Evolutionary conservation across 495 filamentous ascomycete species (phyloP), one percentile per base, ranked within the genome.

Genomic region (Aspergillus hancockii): DNA sequence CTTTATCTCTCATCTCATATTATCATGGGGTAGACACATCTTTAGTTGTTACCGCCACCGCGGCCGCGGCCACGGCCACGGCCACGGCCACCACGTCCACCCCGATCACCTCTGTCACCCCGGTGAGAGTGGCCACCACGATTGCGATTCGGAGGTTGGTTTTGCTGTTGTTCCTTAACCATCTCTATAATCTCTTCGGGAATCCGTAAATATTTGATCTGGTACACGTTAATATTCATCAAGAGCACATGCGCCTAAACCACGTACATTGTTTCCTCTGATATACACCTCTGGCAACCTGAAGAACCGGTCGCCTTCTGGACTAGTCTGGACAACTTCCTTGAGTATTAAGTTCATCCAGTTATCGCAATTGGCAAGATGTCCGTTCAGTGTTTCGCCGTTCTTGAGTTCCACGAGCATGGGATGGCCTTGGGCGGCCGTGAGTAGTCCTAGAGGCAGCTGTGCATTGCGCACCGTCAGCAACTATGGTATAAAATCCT

Each of bases 361-460:
- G 38, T 92, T 98, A 74, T 98, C 94, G 82, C 92, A 98, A 70
- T 86, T 92, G 71, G 97, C 88, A 55, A 98, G 81, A 70, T 96
- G 92, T 63, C 94, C 94, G 76, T 98, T 98, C 50, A 98, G 81
- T 0, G 93, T 98, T 73, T 98, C 95, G 74, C 94, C 95, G 66
- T 93, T 97, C 82, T 98, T 98, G 61, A 98, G 90, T 81, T 98
- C 94, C 45, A 98, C 94, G 54, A 98, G 90, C 92, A 98, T 98
- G 13, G 93, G 93, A 75, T 96, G 91, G 84, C 95, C 95, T 80
- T 97, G 91, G 55, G 94, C 93, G 67, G 93, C 94, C 58, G 88
- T 97, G 40, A 98, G 81, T 34, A 98, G 88, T 55, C 93, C 95
- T 61, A 98, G 82, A 59, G 94, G 94, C 59, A 98, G 79, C 94